Evolutionary conservation across 345 rosid species (phyloP).

Genomic region (Citrus glauca): DNA sequence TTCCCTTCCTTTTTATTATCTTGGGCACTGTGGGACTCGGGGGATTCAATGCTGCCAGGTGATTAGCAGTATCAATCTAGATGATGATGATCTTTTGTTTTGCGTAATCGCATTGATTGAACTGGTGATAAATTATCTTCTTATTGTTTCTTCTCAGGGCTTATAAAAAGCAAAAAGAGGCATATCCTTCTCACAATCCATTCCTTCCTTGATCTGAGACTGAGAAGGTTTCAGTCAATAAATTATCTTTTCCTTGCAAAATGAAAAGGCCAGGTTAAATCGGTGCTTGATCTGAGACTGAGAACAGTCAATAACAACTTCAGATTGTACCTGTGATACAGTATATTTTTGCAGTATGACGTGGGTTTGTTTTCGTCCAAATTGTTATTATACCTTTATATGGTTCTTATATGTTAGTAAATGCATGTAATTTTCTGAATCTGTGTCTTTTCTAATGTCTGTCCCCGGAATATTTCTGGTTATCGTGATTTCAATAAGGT

Average conservation of each 20-base stretch:
- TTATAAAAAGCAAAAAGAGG: conserved; percentile 64
- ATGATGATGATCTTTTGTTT: neutral
- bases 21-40: conserved; percentile 75
- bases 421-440: neutral
- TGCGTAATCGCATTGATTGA: no score
- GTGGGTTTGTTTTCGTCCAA: neutral
- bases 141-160: conserved; percentile 48
- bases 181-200: conserved; percentile 73
- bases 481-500: neutral
- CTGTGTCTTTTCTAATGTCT: neutral
- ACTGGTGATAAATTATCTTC: neutral
- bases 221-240: neutral
- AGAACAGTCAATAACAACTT: neutral
- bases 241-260: neutral
- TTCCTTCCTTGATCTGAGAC: conserved; percentile 59
- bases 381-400: neutral
- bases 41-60: conserved; percentile 69
- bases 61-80: neutral
- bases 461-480: no score
- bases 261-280: neutral
- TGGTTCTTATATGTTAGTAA: neutral
- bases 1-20: conserved; percentile 40
- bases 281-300: neutral
- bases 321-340: neutral
- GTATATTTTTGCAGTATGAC: neutral